Percentiles rank a stretch among this genome's conserved stretches.
These are phyloP conservation scores for Vicia villosa DNA, from an alignment of 306 rosid species.

Conservation along the genomic window DNA sequence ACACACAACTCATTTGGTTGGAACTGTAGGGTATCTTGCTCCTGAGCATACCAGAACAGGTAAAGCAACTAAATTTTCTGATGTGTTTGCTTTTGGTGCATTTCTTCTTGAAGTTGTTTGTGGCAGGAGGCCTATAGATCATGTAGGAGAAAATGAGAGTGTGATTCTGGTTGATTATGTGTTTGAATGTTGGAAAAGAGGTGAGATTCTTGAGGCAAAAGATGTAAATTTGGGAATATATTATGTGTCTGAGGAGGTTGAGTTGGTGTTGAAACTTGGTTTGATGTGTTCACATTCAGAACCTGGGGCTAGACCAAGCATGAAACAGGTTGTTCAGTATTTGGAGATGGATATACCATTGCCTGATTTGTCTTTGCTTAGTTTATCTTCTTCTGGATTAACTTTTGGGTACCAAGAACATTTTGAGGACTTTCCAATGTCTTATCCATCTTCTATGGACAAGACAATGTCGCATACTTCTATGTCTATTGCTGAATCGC, in stretches of 20 bases:
- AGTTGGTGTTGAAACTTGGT: constrained; percentile 59
- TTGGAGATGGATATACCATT: constrained; percentile 47
- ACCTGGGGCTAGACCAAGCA: constrained; percentile 57
- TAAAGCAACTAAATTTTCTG: constrained; percentile 54
- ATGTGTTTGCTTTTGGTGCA: constrained; percentile 70
- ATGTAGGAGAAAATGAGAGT: constrained; percentile 28
- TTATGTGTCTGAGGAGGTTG: constrained; percentile 46
- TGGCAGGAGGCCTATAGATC: constrained; percentile 70
- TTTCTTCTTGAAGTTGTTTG: constrained; percentile 68
- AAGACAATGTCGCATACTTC: constrained; percentile 9
- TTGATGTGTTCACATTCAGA: constrained; percentile 55
- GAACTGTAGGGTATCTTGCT: constrained; percentile 74
- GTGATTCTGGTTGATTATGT: constrained; percentile 62
- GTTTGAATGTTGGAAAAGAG: constrained; percentile 45
- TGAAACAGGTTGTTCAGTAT: constrained; percentile 58
- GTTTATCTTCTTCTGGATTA: constrained; percentile 43
- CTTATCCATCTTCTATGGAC: constrained; percentile 30
- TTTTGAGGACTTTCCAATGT: constrained; percentile 43
- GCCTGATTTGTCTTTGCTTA: constrained; percentile 41
- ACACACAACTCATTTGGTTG: constrained; percentile 66
- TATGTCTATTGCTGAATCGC: constrained; percentile 39
- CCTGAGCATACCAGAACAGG: constrained; percentile 70
- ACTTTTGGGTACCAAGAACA: constrained; percentile 20
- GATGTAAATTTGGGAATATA: constrained; percentile 49
- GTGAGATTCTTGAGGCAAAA: constrained; percentile 51